These are phyloP conservation scores for Glonium stellatum DNA, from an alignment of 495 filamentous ascomycete genomes.

Conservation along the genomic window DNA sequence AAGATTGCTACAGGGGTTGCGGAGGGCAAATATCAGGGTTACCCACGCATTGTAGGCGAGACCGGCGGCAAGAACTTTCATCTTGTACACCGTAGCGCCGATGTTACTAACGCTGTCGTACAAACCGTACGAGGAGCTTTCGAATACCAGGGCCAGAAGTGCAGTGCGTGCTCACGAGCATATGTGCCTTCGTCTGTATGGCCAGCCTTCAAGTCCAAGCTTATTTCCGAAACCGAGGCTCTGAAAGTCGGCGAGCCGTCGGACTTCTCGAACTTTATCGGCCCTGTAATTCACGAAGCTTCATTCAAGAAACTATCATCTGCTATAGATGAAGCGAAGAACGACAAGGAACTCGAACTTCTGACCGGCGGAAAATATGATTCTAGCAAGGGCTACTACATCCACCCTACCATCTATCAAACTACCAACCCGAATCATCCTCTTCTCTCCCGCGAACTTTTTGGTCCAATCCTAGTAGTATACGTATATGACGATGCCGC, in stretches of 20 bases:
- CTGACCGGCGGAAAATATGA: conserved; percentile 56
- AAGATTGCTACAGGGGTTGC: conserved; percentile 36
- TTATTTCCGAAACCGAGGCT: conserved; percentile 33
- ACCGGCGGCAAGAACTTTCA: conserved; percentile 43
- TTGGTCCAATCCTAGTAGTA: conserved; percentile 56
- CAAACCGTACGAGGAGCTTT: conserved; percentile 40
- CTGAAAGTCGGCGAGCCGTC: conserved; percentile 36
- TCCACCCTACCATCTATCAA: conserved; percentile 60
- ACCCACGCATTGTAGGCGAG: conserved; percentile 41
- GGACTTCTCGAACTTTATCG: conserved; percentile 39
- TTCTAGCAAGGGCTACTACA: conserved; percentile 55
- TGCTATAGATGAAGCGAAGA: conserved; percentile 55
- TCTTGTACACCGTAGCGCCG: conserved; percentile 35
- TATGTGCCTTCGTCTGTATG: conserved; percentile 37
- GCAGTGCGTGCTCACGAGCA: conserved; percentile 35
- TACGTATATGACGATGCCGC: conserved; percentile 54
- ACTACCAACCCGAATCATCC: conserved; percentile 58
- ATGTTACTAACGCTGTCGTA: conserved; percentile 37
- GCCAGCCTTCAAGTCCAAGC: conserved; percentile 31
- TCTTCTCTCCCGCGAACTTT: conserved; percentile 56
- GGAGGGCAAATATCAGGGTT: conserved; percentile 35
- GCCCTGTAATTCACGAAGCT: conserved; percentile 39
- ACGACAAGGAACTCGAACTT: conserved; percentile 54
- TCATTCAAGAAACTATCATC: conserved; percentile 36
- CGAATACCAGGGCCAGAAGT: conserved; percentile 43